Base-by-base conservation (phyloP, 345 rosid genomes). In the Pistacia atlantica region DNA sequence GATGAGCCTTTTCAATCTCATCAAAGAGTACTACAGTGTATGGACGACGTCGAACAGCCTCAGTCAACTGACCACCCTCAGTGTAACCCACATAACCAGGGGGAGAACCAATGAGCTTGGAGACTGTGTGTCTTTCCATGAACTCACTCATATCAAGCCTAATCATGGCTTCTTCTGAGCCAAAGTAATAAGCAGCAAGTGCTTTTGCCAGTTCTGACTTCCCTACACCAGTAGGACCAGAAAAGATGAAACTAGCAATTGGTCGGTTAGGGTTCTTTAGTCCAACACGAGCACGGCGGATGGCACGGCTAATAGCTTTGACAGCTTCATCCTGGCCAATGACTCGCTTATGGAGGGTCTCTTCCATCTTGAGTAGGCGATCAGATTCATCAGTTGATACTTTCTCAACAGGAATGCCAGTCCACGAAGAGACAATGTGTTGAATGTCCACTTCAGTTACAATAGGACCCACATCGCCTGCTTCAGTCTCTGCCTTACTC, bases 151-250 rank as follows among this genome's bases (percentile, higher is more conserved):
- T 94, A 72, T 96, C 99, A 8, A 96, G 97, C 51, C 99, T 85
- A 63, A 93, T 91, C 99, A 96, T 96, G 56, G 99, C 90, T 77
- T 96, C 99, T 80, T 94, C 98, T 9, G 99, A 96, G 8, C 99
- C 99, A 46, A 92, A 96, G 82, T 94, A 94, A 85, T 91, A 94
- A 75, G 98, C 91, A 74, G 99, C 98, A 20, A 96, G 87, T 55
- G 98, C 91, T 79, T 94, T 96, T 3, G 99, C 99, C 65, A 96
- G 90, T 77, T 96, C 99, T 17, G 99, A 94, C 85, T 96, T 96
- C 57, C 99, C 99, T 3, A 96, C 99, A 84, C 99, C 99, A 38
- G 99, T 96, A 52, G 99, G 99, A 64, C 99, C 99, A 75, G 99
- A 94, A 86, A 96, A 96, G 82, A 96, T 94, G 89, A 96, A 94